A percentile compares a stretch with the other conserved stretches of the same genome.
These are phyloP conservation scores for Nidularia sp. DNA, from an alignment of 768 basidiomycete species.

Conservation along the genomic window DNA sequence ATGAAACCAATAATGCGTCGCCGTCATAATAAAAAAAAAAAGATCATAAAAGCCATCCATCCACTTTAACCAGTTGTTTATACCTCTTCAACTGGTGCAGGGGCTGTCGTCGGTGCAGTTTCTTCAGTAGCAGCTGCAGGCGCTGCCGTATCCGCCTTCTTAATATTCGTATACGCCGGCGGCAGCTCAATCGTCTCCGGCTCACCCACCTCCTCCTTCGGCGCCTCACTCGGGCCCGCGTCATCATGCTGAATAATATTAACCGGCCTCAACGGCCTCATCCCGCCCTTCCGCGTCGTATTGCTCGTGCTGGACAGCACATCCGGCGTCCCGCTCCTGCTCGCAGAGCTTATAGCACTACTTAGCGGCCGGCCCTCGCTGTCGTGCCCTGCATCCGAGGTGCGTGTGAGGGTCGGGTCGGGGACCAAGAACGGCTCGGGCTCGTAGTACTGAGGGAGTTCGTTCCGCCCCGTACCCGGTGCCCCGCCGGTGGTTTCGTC, in stretches of 20 bases:
- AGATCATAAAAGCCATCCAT: no score
- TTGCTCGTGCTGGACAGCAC: conserved; percentile 19
- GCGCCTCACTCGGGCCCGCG: conserved; percentile 52
- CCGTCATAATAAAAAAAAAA: no score
- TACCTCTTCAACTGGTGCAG: not conserved
- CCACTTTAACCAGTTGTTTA: no score
- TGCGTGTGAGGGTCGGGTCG: conserved; percentile 48
- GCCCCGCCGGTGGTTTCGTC: conserved; percentile 23
- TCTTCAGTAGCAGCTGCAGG: not conserved
- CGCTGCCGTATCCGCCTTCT: conserved; percentile 11
- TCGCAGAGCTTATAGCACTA: conserved; percentile 27
- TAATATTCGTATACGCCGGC: conserved; percentile 74
- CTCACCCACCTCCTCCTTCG: conserved; percentile 18
- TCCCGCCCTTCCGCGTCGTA: conserved; percentile 41
- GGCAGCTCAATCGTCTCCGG: conserved; percentile 80
- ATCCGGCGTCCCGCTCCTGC: conserved; percentile 47
- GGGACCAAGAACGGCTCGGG: conserved; percentile 76
- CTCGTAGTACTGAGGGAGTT: conserved; percentile 66
- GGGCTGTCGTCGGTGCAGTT: not conserved
- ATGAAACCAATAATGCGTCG: no score
- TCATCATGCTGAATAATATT: conserved; percentile 87
- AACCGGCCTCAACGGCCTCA: conserved; percentile 59
- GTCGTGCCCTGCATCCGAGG: conserved; percentile 27
- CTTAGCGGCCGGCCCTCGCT: conserved; percentile 31
- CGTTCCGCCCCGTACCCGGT: conserved; percentile 22